phyloP scores from a whole-genome alignment of 2,329 filamentous ascomycete genomes.

The Fusarium sp. region DNA sequence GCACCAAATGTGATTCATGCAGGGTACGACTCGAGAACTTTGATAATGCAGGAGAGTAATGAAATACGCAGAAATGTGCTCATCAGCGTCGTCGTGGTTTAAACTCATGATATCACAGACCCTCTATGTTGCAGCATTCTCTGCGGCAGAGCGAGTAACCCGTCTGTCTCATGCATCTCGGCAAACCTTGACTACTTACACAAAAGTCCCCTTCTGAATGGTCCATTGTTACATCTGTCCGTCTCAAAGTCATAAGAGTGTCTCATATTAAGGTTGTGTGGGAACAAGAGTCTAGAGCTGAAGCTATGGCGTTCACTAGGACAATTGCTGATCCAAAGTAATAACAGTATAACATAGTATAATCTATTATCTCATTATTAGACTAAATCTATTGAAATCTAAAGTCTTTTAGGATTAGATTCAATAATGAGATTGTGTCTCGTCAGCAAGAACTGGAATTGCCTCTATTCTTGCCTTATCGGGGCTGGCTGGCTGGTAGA shows the following conservation, averaged over 20 bases:
- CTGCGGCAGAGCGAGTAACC: slow-evolving; percentile 21
- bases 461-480: background rate
- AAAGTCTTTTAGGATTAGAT: background rate
- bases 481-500: background rate
- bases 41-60: background rate
- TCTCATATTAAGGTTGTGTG: background rate
- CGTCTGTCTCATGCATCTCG: slow-evolving; percentile 2
- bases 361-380: background rate
- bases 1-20: slow-evolving; percentile 43
- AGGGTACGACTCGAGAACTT: slow-evolving; percentile 40
- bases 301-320: background rate
- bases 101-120: slow-evolving; percentile 6
- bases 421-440: background rate
- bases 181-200: slow-evolving; percentile 14
- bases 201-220: background rate
- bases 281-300: background rate
- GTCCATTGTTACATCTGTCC: slow-evolving; percentile 2
- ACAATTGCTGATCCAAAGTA: background rate
- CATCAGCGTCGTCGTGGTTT: background rate
- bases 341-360: background rate
- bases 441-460: background rate
- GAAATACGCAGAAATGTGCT: slow-evolving; percentile 21
- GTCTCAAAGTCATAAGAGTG: slow-evolving; percentile 8
- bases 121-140: slow-evolving; percentile 1
- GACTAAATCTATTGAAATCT: background rate